Percentiles rank a stretch among this genome's conserved stretches.
Evolutionary conservation across 495 filamentous ascomycete species (phyloP).

Genomic region (Annulohypoxylon stygium): DNA sequence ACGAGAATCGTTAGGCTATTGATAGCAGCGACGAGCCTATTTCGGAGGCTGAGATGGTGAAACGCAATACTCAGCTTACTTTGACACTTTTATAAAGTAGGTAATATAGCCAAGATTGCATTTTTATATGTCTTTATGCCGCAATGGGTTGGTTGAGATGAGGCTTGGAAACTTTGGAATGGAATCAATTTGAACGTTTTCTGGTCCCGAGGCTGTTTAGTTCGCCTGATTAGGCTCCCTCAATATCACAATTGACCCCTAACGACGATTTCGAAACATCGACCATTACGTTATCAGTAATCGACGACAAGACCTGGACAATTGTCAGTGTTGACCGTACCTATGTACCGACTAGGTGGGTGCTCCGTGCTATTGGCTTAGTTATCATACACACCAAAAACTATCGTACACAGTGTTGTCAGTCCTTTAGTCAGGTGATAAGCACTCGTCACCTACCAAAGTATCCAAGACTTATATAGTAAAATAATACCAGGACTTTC

Average conservation of each 20-base stretch:
- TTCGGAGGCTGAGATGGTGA: slow-evolving; percentile 1
- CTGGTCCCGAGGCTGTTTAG: not conserved
- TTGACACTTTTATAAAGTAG: not conserved
- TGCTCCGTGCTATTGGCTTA: too few species aligned
- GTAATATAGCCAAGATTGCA: not conserved
- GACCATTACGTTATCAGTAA: not conserved
- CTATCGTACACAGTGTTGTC: too few species aligned
- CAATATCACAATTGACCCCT: not conserved
- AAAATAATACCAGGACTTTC: too few species aligned
- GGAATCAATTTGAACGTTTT: not conserved
- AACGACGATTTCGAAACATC: not conserved
- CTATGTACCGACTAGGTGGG: too few species aligned
- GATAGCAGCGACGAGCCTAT: not conserved
- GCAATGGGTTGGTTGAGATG: not conserved
- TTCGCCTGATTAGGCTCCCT: not conserved
- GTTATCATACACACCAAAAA: too few species aligned
- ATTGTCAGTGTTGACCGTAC: not conserved
- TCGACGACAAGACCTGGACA: not conserved
- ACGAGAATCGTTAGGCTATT: not conserved
- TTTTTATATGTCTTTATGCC: not conserved
- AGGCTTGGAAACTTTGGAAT: not conserved
- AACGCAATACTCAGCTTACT: slow-evolving; percentile 6
- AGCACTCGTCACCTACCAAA: too few species aligned
- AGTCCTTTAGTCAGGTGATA: too few species aligned
- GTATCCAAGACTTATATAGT: too few species aligned